Conservation (phyloP, 495 filamentous ascomycete genomes). For the Sporormia fimetaria region DNA sequence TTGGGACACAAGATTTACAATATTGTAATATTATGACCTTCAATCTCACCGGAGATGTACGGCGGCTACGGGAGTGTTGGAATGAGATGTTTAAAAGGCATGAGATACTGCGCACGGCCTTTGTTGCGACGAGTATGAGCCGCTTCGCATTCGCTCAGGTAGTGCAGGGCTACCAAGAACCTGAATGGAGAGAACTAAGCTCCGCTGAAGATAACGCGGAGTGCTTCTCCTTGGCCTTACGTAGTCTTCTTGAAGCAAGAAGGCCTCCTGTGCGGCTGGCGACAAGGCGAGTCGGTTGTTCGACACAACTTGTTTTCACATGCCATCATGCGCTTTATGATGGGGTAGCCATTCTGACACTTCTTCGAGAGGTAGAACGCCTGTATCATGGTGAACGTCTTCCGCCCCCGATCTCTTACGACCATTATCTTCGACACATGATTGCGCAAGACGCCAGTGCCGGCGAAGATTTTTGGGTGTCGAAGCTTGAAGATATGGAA, state of each 20-base stretch:
- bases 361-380: constrained; percentile 55
- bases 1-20: constrained; percentile 23
- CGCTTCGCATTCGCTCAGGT: constrained; percentile 48
- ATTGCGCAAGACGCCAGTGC: constrained; percentile 28
- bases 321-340: constrained; percentile 74
- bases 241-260: constrained; percentile 4
- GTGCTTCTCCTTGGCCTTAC: constrained; percentile 2
- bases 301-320: constrained; percentile 14
- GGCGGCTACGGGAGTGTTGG: constrained; percentile 39
- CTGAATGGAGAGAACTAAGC: constrained; percentile 28
- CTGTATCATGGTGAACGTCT: constrained; percentile 38
- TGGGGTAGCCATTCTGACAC: constrained; percentile 52
- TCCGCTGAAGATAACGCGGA: constrained; percentile 1
- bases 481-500: constrained; percentile 39
- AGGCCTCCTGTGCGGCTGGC: constrained; percentile 16
- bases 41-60: constrained; percentile 36
- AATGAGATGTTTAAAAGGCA: constrained; percentile 42
- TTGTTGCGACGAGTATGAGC: constrained; percentile 43
- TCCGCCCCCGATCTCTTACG: constrained; percentile 36
- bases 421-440: constrained; percentile 42
- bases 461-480: constrained; percentile 52
- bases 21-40: constrained; percentile 50
- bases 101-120: constrained; percentile 53
- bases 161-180: constrained; percentile 33
- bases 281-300: neutral